A percentile compares a stretch with the other conserved stretches of the same genome.
Conservation (phyloP, 2,329 filamentous ascomycete genomes). For the Venturia oleaginea region DNA sequence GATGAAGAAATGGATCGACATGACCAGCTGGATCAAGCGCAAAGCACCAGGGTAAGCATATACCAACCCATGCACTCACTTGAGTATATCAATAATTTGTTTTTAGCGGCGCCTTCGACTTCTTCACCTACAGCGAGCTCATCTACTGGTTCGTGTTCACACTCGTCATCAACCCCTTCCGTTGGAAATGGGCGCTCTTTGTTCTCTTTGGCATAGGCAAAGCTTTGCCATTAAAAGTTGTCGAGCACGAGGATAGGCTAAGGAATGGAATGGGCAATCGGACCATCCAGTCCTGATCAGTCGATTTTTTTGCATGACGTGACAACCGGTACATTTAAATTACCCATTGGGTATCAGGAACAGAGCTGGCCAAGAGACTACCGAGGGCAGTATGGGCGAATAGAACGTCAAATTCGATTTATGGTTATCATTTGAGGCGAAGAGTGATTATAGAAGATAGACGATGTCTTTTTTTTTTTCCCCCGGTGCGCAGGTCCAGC, state of each 20-base stretch:
- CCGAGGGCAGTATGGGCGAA: too few relatives aligned
- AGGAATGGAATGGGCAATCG: constrained; percentile 22
- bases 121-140: constrained; percentile 80
- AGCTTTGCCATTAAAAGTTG: constrained; percentile 55
- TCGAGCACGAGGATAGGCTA: constrained; percentile 55
- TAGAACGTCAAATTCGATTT: too few relatives aligned
- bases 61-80: not conserved
- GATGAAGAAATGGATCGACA: constrained; percentile 79
- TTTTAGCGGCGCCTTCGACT: constrained; percentile 65
- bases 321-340: too few relatives aligned
- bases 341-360: too few relatives aligned
- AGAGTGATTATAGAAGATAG: too few relatives aligned
- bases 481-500: too few relatives aligned
- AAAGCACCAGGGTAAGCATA: constrained; percentile 50
- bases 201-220: constrained; percentile 69
- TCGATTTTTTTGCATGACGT: too few relatives aligned
- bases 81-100: not conserved
- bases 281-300: not conserved
- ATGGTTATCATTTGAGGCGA: too few relatives aligned
- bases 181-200: constrained; percentile 84
- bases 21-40: constrained; percentile 63
- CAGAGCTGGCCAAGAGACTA: too few relatives aligned
- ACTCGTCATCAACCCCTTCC: constrained; percentile 70
- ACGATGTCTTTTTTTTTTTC: too few relatives aligned
- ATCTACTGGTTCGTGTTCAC: constrained; percentile 81